A percentile compares a stretch with the other conserved stretches of the same genome.
Evolutionary conservation across 192 early-diverging fungal species (phyloP).

Genomic region (Rhizophagus sp.): DNA sequence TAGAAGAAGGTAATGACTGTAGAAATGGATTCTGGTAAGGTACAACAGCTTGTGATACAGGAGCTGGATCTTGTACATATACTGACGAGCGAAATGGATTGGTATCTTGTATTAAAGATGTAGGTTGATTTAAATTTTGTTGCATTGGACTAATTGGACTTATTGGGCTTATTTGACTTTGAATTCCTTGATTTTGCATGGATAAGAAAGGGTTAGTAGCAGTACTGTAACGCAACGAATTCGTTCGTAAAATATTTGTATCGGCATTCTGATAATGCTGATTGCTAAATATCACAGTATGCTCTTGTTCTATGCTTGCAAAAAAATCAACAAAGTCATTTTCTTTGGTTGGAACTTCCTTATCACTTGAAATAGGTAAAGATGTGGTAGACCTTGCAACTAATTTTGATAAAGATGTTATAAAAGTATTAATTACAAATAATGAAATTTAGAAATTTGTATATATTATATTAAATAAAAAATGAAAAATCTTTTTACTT

Average conservation of each 20-base stretch:
- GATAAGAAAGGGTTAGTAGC: constrained; percentile 25
- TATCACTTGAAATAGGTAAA: background rate
- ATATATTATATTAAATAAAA: too few species aligned
- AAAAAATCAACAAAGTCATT: constrained; percentile 49
- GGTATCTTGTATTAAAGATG: constrained; percentile 35
- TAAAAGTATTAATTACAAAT: too few species aligned
- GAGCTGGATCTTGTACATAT: background rate
- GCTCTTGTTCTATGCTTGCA: constrained; percentile 45
- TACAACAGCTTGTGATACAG: background rate
- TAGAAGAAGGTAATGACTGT: background rate
- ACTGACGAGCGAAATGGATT: constrained; percentile 40
- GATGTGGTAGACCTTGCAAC: too few species aligned
- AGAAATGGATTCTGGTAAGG: constrained; percentile 8
- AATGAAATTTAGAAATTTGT: too few species aligned
- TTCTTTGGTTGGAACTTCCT: constrained; percentile 30
- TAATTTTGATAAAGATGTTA: background rate
- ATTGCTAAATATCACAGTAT: constrained; percentile 38
- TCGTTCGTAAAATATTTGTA: background rate
- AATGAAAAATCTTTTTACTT: background rate
- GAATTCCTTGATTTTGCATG: constrained; percentile 40
- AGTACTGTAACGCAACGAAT: constrained; percentile 23
- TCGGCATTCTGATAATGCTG: constrained; percentile 33
- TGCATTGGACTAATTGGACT: constrained; percentile 25
- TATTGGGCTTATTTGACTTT: background rate
- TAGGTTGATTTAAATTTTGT: constrained; percentile 20